Conservation (phyloP, 1,284 basidiomycete species). For the Cerioporus squamosus region DNA sequence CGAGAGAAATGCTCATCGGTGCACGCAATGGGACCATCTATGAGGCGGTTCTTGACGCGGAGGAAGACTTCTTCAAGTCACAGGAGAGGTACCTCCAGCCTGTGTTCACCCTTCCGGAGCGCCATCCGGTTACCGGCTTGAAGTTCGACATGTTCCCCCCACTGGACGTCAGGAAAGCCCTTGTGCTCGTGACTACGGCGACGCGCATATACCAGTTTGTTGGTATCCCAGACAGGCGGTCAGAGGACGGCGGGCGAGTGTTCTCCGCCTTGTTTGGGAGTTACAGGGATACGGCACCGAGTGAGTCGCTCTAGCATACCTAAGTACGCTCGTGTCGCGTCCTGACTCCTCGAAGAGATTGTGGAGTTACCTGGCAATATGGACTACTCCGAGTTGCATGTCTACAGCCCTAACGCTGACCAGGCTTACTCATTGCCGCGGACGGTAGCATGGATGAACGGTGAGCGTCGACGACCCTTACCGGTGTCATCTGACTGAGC, state of each 20-base stretch:
- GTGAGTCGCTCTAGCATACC: conserved; percentile 49
- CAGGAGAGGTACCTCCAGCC: conserved; percentile 81
- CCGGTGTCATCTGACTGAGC: conserved; percentile 9
- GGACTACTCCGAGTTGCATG: conserved; percentile 76
- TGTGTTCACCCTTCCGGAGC: conserved; percentile 81
- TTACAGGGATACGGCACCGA: conserved; percentile 78
- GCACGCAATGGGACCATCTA: conserved; percentile 84
- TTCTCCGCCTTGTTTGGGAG: conserved; percentile 76
- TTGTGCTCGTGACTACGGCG: conserved; percentile 86
- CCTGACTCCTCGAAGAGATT: conserved; percentile 63
- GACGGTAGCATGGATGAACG: conserved; percentile 89
- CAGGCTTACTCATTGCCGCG: conserved; percentile 69
- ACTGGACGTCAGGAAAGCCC: conserved; percentile 58
- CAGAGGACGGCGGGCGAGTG: conserved; percentile 78
- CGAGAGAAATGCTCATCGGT: conserved; percentile 89
- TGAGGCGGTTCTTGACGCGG: conserved; percentile 83
- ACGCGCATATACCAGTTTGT: conserved; percentile 93
- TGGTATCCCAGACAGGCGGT: conserved; percentile 66
- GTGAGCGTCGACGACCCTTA: conserved; percentile 39
- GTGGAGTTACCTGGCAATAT: conserved; percentile 83
- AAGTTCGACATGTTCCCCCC: conserved; percentile 78
- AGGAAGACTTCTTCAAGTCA: conserved; percentile 93
- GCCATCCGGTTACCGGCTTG: conserved; percentile 81
- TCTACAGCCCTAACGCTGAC: conserved; percentile 72
- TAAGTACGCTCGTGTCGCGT: not conserved